Base-by-base conservation (phyloP, 1,284 basidiomycete species). In the Fomes fomentarius region DNA sequence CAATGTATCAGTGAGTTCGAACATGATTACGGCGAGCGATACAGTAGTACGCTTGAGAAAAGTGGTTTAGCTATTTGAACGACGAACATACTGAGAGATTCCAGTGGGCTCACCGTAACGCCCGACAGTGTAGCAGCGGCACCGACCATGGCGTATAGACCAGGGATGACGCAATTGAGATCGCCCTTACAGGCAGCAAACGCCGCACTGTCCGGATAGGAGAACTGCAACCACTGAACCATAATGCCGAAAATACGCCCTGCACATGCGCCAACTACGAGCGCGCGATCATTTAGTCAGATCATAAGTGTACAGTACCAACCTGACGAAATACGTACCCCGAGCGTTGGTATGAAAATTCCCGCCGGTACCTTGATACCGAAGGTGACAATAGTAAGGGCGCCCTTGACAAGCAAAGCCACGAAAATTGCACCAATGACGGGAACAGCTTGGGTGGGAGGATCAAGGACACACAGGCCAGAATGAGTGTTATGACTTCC, bases 281-380 rank as follows among this genome's bases (percentile, higher is more conserved):
- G n/a, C 11, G 7, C 1, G 11, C 21, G 17, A 19, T 15, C 17
- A 5, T 11, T 14, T 2, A 11, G 11, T 39, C 10, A 22, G 19
- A 14, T 19, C 10, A 17, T 24, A 5, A 4, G 10, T 14, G 19
- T 12, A 24, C 11, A 14, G n/a, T 2, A 40, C 7, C 6, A 4
- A 24, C 24, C 22, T 24, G 26, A 24, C 9, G n/a, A 22, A 35
- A 10, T 10, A 46, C 63, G 38, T 54, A 65, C 67, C 65, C 93
- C 95, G 25, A 99, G 83, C 0, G 95, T 94, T 0, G 97, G 96
- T 25, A 99, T 93, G 73, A 99, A 99, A 63, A 99, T 96, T 1
- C 96, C 96, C 4, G 96, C 95, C 14, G 94, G 94, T 3, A 97
- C 68, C 66, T 91, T 94, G 74, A 97, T 94, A 2, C 96, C 96